Conservation (phyloP, 106 monocot genomes). For the Dendrobium nobile region DNA sequence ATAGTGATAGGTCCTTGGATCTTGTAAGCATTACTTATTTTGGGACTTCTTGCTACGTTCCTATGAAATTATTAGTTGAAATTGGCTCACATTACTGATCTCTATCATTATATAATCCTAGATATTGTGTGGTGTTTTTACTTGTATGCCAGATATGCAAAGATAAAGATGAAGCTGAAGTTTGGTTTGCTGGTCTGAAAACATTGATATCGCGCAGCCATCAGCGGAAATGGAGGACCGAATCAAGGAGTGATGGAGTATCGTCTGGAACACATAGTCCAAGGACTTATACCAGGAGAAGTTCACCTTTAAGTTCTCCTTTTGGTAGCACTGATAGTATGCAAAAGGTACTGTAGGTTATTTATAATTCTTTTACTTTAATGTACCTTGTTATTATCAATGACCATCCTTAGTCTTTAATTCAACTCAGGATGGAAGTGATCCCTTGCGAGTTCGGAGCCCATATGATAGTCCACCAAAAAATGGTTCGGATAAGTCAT, state of each 20-base stretch:
- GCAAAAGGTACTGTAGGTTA: conserved; percentile 51
- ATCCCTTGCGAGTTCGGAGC: conserved; percentile 44
- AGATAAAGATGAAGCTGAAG: conserved; percentile 99
- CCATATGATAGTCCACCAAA: conserved; percentile 87
- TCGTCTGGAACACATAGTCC: conserved; percentile 84
- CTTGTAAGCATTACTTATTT: conserved; percentile 47
- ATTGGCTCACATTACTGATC: conserved; percentile 13
- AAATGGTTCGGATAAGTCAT: conserved; percentile 54
- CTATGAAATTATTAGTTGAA: conserved; percentile 32
- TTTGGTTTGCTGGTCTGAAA: conserved; percentile 97
- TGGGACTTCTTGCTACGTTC: background rate
- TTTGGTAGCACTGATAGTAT: conserved; percentile 65
- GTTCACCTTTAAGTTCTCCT: conserved; percentile 73
- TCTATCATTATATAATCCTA: background rate
- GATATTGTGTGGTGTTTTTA: background rate
- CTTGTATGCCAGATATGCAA: conserved; percentile 68
- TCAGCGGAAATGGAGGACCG: conserved; percentile 72
- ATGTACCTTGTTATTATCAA: background rate
- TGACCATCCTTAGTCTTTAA: conserved; percentile 6
- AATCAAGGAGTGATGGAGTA: conserved; percentile 80
- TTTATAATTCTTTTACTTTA: conserved; percentile 8
- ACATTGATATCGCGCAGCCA: conserved; percentile 79
- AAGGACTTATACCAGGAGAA: conserved; percentile 62
- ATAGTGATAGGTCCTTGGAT: conserved; percentile 82
- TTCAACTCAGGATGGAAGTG: conserved; percentile 62